Conservation (phyloP, 441 rosid genomes). For the Pelargonium fulgidum region DNA sequence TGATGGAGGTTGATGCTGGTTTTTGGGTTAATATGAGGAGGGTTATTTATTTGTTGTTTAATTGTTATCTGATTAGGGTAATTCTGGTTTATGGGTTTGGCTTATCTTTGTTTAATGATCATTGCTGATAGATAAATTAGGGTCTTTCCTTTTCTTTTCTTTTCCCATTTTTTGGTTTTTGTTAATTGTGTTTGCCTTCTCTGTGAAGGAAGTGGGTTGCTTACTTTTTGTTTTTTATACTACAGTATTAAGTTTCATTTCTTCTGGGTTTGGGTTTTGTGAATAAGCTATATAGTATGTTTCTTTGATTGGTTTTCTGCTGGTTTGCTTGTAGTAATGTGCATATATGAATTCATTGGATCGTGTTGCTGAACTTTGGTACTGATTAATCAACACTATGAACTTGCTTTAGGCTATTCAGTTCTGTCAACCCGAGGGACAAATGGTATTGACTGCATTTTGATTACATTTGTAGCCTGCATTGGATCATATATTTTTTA, state of each 20-base stretch:
- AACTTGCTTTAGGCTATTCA: neutral
- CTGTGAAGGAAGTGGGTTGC: constrained; percentile 5
- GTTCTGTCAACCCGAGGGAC: neutral
- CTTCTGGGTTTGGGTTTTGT: constrained; percentile 10
- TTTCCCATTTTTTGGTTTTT: neutral
- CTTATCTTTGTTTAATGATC: neutral
- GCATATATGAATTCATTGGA: neutral
- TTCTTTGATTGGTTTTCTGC: constrained; percentile 5
- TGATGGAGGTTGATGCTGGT: neutral
- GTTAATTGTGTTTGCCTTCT: neutral
- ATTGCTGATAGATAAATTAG: neutral
- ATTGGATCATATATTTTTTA: neutral
- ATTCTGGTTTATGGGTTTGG: neutral
- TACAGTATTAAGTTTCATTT: neutral
- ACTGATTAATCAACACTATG: neutral
- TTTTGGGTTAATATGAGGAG: neutral
- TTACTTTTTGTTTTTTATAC: neutral
- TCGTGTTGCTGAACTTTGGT: neutral
- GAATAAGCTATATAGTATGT: neutral
- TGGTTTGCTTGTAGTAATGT: constrained; percentile 2
- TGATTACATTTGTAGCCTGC: neutral
- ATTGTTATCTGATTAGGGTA: neutral
- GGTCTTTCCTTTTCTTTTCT: neutral
- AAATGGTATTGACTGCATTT: neutral
- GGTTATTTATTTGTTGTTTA: neutral